These are phyloP conservation scores for Paracamarosporium sp. DNA, from an alignment of 2,329 filamentous ascomycete species.

Conservation along the genomic window DNA sequence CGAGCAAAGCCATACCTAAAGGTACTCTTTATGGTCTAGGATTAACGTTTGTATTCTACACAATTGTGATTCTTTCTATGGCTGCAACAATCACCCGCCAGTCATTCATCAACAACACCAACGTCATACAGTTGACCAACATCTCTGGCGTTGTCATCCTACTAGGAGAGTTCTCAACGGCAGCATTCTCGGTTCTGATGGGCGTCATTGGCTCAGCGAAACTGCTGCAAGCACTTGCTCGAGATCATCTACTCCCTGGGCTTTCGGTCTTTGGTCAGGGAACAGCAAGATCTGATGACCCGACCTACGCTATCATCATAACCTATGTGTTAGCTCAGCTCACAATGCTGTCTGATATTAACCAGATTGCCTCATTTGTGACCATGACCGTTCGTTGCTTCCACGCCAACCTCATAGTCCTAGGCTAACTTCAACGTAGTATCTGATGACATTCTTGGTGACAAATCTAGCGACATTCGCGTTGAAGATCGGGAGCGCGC, in stretches of 20 bases:
- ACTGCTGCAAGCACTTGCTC: conserved; percentile 80
- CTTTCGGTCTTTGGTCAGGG: conserved; percentile 77
- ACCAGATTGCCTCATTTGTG: conserved; percentile 87
- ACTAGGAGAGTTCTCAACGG: conserved; percentile 81
- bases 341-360: conserved; percentile 82
- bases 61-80: conserved; percentile 78
- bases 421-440: conserved; percentile 43
- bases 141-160: conserved; percentile 76
- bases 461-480: conserved; percentile 89
- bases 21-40: conserved; percentile 55
- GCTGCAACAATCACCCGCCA: conserved; percentile 76
- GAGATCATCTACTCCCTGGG: conserved; percentile 80
- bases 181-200: conserved; percentile 86
- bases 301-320: conserved; percentile 75
- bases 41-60: conserved; percentile 78
- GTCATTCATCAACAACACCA: conserved; percentile 76
- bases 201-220: conserved; percentile 86
- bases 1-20: conserved; percentile 82
- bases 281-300: conserved; percentile 74
- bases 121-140: conserved; percentile 83
- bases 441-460: conserved; percentile 89
- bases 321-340: conserved; percentile 79
- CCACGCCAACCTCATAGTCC: too few relatives aligned
- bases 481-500: conserved; percentile 84
- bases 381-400: conserved; percentile 72